Evolutionary conservation across 768 basidiomycete species (phyloP).

Genomic region (Auricularia sp.): DNA sequence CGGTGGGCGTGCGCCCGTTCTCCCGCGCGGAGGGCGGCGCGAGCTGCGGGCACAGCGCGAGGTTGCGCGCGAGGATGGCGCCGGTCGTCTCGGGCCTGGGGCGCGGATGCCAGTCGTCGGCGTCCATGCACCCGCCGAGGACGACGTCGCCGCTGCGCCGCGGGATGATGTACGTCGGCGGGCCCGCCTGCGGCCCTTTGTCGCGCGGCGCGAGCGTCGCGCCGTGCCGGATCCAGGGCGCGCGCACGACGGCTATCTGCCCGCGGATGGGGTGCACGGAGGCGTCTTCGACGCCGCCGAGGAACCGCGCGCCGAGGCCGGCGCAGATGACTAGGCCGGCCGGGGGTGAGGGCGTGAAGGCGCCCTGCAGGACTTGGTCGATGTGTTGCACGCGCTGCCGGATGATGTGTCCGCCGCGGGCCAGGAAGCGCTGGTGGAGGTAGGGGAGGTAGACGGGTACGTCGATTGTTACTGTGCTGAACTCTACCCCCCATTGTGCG

Average conservation of each 20-base stretch:
- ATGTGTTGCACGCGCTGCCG: conserved; percentile 60
- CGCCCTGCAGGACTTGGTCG: conserved; percentile 41
- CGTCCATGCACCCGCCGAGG: conserved; percentile 11
- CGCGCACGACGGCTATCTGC: conserved; percentile 13
- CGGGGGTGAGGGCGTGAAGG: conserved; percentile 6
- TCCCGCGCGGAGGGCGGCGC: conserved; percentile 11
- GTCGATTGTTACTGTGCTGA: conserved; percentile 63
- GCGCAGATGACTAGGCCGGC: conserved; percentile 61
- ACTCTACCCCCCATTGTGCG: conserved; percentile 42
- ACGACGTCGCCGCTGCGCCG: conserved; percentile 15
- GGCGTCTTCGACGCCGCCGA: conserved; percentile 44
- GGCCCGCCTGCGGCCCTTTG: not conserved
- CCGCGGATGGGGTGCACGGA: conserved; percentile 16
- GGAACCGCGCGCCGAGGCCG: conserved; percentile 48
- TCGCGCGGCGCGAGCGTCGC: conserved; percentile 9
- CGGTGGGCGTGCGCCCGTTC: conserved; percentile 16
- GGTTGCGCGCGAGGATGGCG: conserved; percentile 14
- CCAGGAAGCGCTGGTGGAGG: conserved; percentile 48
- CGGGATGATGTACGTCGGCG: conserved; percentile 18
- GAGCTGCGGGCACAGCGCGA: conserved; percentile 16
- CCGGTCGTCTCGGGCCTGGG: conserved; percentile 13
- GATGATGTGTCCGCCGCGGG: conserved; percentile 50
- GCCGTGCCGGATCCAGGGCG: conserved; percentile 16
- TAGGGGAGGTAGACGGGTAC: conserved; percentile 53
- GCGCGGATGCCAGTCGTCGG: conserved; percentile 11